Base-by-base conservation (phyloP, 2,329 filamentous ascomycete species). In the Fusarium phyllophilum region DNA sequence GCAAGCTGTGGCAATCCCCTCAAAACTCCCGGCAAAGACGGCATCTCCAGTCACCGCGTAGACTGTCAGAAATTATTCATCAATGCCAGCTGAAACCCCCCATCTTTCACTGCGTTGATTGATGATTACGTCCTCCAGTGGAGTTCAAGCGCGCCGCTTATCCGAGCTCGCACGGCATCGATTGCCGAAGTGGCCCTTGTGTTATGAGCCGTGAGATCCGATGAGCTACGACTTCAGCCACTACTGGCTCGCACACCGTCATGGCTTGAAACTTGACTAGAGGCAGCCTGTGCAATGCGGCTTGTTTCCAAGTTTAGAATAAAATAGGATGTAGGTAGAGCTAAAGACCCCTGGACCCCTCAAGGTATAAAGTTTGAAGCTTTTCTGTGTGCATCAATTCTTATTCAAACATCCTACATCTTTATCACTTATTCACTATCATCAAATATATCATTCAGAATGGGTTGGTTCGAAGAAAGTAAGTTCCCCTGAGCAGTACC, bases 171-270 rank as follows among this genome's bases (percentile, higher is more conserved):
- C 36, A 46, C 68, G 63, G 72, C 59, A 75, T 57, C 33, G 44
- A 68, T 62, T 60, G 65, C 72, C 72, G 72, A 75, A 51, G 29
- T 54, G 10, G 49, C 5, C 49, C n/a, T 8, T 36, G 44, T 61
- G 48, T 58, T 34, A 52, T 70, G 68, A 74, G 72, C 72, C 72
- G 72, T 70, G 64, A 70, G 72, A 74, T 75, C 72, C 72, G 72
- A 59, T 29, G 41, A 41, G 58, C 15, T 34, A 24, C 22, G 49
- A 34, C 22, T 13, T 36, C 52, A 15, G 22, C 45, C 22, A 31
- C 34, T 24, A 26, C 39, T 58, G 41, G 45, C 45, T 26, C 11
- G 8, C 45, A 24, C 33, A 36, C 46, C 57, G 31, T 48, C 44
- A 62, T 55, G 34, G n/a, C 36, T 36, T 56, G 34, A 55, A 51